phyloP scores from a whole-genome alignment of 2,329 filamentous ascomycete species.

The Paraphoma chrysanthemicola region DNA sequence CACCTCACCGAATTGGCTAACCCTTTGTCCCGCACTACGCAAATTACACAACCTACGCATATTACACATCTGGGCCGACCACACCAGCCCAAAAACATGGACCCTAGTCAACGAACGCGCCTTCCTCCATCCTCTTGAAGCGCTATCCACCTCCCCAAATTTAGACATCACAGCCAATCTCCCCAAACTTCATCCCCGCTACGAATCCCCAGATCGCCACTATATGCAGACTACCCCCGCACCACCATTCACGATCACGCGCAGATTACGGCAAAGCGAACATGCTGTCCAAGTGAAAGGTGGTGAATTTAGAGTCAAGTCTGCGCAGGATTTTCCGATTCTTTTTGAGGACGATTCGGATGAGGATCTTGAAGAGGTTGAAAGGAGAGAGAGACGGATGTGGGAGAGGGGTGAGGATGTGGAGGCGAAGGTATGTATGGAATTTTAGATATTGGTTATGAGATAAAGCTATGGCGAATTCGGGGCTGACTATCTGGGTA shows the following conservation, averaged over 20 bases:
- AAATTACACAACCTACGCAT: not conserved
- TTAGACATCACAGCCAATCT: not conserved
- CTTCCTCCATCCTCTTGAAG: not conserved
- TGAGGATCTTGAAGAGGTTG: not conserved
- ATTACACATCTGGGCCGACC: not conserved
- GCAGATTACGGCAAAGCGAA: not conserved
- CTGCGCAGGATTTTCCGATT: not conserved
- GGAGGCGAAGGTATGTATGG: not conserved
- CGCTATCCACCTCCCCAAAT: not conserved
- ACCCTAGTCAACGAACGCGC: not conserved
- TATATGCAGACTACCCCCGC: not conserved
- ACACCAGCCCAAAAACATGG: not conserved
- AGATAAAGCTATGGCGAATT: not conserved
- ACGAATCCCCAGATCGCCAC: not conserved
- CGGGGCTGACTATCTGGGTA: not conserved
- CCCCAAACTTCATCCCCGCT: not conserved
- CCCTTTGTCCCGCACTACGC: not conserved
- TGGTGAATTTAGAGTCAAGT: not conserved
- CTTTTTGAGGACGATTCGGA: not conserved
- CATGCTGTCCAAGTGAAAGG: not conserved
- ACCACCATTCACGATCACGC: not conserved
- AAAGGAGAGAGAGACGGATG: not conserved
- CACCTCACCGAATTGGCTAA: not conserved
- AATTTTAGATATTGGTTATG: not conserved
- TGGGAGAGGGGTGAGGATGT: conserved; percentile 1